Conservation (phyloP, 371 early-diverging fungal genomes). For the Apophysomyces ossiformis region DNA sequence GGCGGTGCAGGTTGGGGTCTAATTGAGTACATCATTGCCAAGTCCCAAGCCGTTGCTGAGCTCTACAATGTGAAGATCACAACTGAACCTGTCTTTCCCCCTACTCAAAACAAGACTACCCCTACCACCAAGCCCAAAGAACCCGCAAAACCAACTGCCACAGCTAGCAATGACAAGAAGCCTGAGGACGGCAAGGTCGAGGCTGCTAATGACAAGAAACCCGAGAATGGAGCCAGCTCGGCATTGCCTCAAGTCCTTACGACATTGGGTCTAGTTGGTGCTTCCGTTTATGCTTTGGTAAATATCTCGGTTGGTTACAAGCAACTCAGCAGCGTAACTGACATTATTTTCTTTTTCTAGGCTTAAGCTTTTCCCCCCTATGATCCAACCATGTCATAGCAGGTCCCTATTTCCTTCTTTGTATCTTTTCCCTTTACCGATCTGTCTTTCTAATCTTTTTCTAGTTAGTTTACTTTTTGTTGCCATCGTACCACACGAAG, state of each 20-base stretch:
- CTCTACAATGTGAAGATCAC: conserved; percentile 51
- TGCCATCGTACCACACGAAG: no score
- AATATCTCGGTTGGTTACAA: conserved; percentile 4
- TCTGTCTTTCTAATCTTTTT: no score
- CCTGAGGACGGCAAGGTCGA: conserved; percentile 3
- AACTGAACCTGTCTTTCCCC: conserved; percentile 45
- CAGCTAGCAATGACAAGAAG: conserved; percentile 12
- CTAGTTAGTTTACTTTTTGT: no score
- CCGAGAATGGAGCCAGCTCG: neutral
- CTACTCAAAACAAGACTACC: conserved; percentile 21
- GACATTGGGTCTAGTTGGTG: conserved; percentile 6
- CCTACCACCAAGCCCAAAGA: conserved; percentile 14
- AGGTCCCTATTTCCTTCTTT: no score
- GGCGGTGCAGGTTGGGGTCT: conserved; percentile 58
- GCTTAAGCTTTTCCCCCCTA: conserved; percentile 2
- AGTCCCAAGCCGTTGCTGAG: conserved; percentile 38
- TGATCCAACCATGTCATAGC: no score
- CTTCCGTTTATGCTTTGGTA: conserved; percentile 9
- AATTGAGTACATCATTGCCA: conserved; percentile 50
- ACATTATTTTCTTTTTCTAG: neutral
- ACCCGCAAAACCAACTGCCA: neutral
- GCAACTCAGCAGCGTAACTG: conserved; percentile 4
- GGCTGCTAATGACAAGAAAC: conserved; percentile 5
- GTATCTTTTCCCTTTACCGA: no score
- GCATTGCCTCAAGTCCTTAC: conserved; percentile 14